Percentiles rank a stretch among this genome's conserved stretches.
These are phyloP conservation scores for Mucor velutinosus DNA, from an alignment of 371 early-diverging fungal genomes.

Conservation along the genomic window DNA sequence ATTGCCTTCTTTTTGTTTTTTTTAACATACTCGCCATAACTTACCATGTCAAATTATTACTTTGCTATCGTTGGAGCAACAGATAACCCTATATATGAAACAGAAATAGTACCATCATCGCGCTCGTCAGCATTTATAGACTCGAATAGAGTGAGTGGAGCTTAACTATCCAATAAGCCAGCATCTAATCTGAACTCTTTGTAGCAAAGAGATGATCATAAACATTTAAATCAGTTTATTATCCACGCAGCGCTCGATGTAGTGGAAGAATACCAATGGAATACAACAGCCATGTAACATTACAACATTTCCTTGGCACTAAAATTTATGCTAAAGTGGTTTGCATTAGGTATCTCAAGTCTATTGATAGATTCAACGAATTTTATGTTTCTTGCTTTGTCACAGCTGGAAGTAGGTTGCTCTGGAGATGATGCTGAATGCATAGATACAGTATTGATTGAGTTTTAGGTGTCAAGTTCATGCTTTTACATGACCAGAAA, in stretches of 20 bases:
- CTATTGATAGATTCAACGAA: slow-evolving; percentile 95
- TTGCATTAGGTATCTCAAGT: slow-evolving; percentile 81
- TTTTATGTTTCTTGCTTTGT: slow-evolving; percentile 91
- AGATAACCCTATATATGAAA: slow-evolving; percentile 93
- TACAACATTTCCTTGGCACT: neutral
- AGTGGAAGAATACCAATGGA: slow-evolving; percentile 92
- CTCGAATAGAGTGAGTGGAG: slow-evolving; percentile 35
- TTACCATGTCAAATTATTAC: slow-evolving; percentile 70
- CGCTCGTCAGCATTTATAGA: slow-evolving; percentile 40
- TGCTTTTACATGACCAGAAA: slow-evolving; percentile 90
- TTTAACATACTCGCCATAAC: neutral
- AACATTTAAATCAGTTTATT: slow-evolving; percentile 94
- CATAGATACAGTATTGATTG: neutral
- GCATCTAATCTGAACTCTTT: neutral
- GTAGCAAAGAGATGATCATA: slow-evolving; percentile 75
- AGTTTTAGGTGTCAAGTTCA: slow-evolving; percentile 73
- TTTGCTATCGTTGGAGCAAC: slow-evolving; percentile 93
- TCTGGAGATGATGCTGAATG: neutral
- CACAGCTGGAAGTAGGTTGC: slow-evolving; percentile 76
- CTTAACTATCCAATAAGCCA: neutral
- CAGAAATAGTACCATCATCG: slow-evolving; percentile 75
- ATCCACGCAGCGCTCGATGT: slow-evolving; percentile 95
- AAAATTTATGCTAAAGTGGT: neutral
- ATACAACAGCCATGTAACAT: slow-evolving; percentile 74
- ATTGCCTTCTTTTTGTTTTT: neutral